Evolutionary conservation across 306 rosid genomes (phyloP).

Genomic region (Spatholobus suberectus): DNA sequence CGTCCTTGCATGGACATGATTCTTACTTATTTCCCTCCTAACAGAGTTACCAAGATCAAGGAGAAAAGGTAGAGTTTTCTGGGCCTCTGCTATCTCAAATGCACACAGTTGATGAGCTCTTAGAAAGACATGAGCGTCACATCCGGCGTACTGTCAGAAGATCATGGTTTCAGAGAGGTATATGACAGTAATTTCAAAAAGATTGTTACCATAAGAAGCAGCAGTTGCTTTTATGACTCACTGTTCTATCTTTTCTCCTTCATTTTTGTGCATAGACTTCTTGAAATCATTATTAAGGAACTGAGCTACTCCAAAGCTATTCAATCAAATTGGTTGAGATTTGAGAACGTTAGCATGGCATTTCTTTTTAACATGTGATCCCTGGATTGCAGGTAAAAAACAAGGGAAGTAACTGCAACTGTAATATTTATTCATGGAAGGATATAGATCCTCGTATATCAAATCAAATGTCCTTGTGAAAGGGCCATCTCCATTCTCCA

Average conservation of each 20-base stretch:
- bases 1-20: not conserved
- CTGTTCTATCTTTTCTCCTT: not conserved
- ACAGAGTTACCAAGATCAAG: constrained; percentile 82
- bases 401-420: constrained; percentile 49
- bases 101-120: constrained; percentile 86
- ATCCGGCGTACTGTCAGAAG: constrained; percentile 72
- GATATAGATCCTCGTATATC: constrained; percentile 1
- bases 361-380: constrained; percentile 26
- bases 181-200: constrained; percentile 24
- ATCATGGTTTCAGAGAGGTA: constrained; percentile 98
- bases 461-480: constrained; percentile 31
- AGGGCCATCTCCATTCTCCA: constrained; percentile 38
- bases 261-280: constrained; percentile 6
- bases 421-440: constrained; percentile 27
- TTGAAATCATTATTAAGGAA: constrained; percentile 14
- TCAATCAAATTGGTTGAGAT: not conserved
- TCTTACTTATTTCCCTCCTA: constrained; percentile 34
- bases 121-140: constrained; percentile 90
- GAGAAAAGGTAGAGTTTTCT: constrained; percentile 89
- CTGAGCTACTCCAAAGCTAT: not conserved
- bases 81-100: constrained; percentile 92
- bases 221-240: not conserved
- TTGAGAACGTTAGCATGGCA: not conserved
- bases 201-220: constrained; percentile 16
- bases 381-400: constrained; percentile 65